Evolutionary conservation across 106 monocot species (phyloP).

Genomic region (Allium cepa): DNA sequence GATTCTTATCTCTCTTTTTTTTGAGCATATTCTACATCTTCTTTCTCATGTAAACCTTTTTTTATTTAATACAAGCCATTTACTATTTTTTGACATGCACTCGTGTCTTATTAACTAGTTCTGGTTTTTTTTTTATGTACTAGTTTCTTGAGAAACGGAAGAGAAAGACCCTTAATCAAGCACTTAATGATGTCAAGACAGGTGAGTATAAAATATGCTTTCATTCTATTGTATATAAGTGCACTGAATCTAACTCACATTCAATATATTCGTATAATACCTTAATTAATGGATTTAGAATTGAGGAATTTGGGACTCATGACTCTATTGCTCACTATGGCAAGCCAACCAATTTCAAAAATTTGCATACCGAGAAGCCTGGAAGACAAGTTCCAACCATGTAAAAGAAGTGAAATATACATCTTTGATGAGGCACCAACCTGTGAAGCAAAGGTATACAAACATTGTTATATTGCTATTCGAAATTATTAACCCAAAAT

Average conservation of each 20-base stretch:
- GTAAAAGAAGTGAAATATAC: not conserved
- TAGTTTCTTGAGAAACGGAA: constrained; percentile 13
- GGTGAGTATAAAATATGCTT: constrained; percentile 2
- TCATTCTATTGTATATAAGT: not conserved
- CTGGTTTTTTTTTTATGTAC: not conserved
- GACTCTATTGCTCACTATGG: too few species aligned
- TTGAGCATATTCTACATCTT: constrained; percentile 16
- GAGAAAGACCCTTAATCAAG: constrained; percentile 13
- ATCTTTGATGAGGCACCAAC: not conserved
- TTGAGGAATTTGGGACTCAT: too few species aligned
- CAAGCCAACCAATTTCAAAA: constrained; percentile 1
- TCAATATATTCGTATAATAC: too few species aligned
- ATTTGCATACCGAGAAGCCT: constrained; percentile 16
- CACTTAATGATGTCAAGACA: constrained; percentile 15
- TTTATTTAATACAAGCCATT: not conserved
- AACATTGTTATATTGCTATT: not conserved
- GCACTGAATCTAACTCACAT: not conserved
- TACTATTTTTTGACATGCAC: not conserved
- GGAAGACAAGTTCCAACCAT: constrained; percentile 8
- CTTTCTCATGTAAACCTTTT: not conserved
- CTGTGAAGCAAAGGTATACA: constrained; percentile 6
- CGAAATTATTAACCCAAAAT: not conserved
- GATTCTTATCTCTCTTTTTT: constrained; percentile 5
- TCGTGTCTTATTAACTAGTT: not conserved
- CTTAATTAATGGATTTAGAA: too few species aligned